A percentile compares a stretch with the other conserved stretches of the same genome.
Conservation (phyloP, 2,329 filamentous ascomycete genomes). For the Alternaria ethzedia region DNA sequence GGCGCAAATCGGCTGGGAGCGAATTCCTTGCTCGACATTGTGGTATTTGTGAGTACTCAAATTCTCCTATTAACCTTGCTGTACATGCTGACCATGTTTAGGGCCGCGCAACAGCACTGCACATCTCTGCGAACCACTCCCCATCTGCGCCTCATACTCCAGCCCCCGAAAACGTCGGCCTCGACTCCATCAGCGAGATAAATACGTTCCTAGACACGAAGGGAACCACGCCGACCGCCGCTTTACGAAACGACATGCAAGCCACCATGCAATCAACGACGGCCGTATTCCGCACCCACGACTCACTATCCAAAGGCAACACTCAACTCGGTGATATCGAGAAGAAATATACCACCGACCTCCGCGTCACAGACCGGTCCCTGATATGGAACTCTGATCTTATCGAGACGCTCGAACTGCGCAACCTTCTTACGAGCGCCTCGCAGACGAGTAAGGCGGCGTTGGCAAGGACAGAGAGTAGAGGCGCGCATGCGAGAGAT, state of each 20-base stretch:
- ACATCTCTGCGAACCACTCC: slow-evolving; percentile 50
- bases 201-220: slow-evolving; percentile 46
- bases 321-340: slow-evolving; percentile 45
- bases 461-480: slow-evolving; percentile 52
- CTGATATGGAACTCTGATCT: slow-evolving; percentile 60
- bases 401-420: slow-evolving; percentile 55
- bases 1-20: slow-evolving; percentile 58
- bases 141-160: slow-evolving; percentile 46
- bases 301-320: slow-evolving; percentile 46
- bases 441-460: slow-evolving; percentile 56
- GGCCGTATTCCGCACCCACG: slow-evolving; percentile 54
- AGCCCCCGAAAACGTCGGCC: slow-evolving; percentile 44
- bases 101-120: slow-evolving; percentile 54
- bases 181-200: slow-evolving; percentile 44
- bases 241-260: slow-evolving; percentile 53
- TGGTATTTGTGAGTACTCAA: slow-evolving; percentile 51
- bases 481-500: slow-evolving; percentile 57
- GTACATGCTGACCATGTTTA: slow-evolving; percentile 3
- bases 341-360: slow-evolving; percentile 41
- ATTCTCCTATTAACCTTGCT: neutral
- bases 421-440: slow-evolving; percentile 57
- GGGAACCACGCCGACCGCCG: slow-evolving; percentile 48
- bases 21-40: slow-evolving; percentile 58
- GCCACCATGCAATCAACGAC: slow-evolving; percentile 56
- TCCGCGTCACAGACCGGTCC: slow-evolving; percentile 51